Evolutionary conservation across 345 rosid genomes (phyloP), one percentile per base, ranked within the genome.

Genomic region (Nasturtium officinale): DNA sequence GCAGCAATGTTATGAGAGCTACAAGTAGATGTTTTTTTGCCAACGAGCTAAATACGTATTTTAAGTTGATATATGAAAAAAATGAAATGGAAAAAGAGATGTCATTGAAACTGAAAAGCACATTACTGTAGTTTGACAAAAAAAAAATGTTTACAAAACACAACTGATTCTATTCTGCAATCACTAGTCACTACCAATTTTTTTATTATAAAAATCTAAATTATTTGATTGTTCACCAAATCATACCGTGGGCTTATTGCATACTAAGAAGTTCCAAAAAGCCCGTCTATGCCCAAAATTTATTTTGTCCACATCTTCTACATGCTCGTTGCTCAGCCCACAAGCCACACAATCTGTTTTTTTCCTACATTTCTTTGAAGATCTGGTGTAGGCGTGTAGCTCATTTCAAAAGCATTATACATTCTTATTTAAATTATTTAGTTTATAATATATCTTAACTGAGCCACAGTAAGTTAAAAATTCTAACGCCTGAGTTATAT

Each of bases 1-100:
- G 65, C 16, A 61, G 21, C 68, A 9, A 35, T 48, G 51, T 12
- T 35, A 21, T 71, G 20, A 25, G 68, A 71, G 51, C 54, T 63
- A 38, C 18, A 40, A 25, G 12, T 38, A 58, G 58, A 33, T 8
- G 56, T 2, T 16, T 23, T 23, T 51, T 51, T 51, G 4, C 30
- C n/a, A n/a, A 51, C 55, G 64, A 69, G 42, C 56, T 47, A 57
- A 23, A 25, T 30, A 42, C 13, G 58, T 53, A 35, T 11, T 38
- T 37, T 40, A 40, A 4, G 13, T 5, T 40, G 43, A 12, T 40
- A 7, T 40, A 11, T 3, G 15, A 40, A 40, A 40, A 5, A 4
- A 40, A 23, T 1, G 25, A 23, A n/a, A n/a, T n/a, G n/a, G n/a
- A 40, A 12, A 12, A 4, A 40, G n/a, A 40, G 20, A 16, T 59